These are phyloP conservation scores for Chaetoscypha palmicola DNA, from an alignment of 2,329 filamentous ascomycete species.

Conservation along the genomic window DNA sequence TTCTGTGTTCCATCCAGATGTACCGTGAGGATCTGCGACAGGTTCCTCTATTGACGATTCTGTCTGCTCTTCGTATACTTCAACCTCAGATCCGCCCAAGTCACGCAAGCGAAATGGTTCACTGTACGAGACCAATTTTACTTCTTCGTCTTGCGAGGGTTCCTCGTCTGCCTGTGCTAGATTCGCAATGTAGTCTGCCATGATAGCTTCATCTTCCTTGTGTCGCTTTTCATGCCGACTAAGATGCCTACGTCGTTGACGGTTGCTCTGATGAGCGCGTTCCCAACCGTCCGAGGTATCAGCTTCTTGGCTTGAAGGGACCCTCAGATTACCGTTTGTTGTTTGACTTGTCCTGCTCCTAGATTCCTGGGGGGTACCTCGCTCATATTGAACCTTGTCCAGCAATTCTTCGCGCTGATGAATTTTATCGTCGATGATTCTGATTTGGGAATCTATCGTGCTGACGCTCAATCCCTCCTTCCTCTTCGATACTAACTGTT, in stretches of 20 bases:
- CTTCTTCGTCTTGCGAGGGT: background rate
- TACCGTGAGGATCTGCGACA: constrained; percentile 1
- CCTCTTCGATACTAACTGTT: background rate
- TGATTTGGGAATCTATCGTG: constrained; percentile 25
- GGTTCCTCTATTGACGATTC: constrained; percentile 15
- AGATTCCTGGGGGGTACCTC: background rate
- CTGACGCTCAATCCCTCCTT: background rate
- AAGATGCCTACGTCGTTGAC: background rate
- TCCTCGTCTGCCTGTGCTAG: constrained; percentile 27
- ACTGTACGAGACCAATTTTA: background rate
- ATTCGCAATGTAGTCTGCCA: constrained; percentile 33
- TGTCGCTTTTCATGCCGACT: background rate
- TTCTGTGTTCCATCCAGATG: constrained; percentile 36
- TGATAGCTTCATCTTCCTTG: constrained; percentile 19
- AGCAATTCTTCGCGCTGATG: constrained; percentile 23
- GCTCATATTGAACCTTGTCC: constrained; percentile 23
- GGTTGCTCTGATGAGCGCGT: background rate
- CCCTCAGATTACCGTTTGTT: background rate
- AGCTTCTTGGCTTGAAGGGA: background rate
- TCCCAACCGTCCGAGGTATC: background rate
- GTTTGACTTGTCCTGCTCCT: background rate
- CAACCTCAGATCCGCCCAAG: constrained; percentile 39
- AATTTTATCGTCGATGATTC: constrained; percentile 27
- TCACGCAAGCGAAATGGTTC: constrained; percentile 31
- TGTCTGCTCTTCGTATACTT: constrained; percentile 29